Evolutionary conservation across 139 green algal species (phyloP).

Genomic region (Mesotaenium endlicherianum): DNA sequence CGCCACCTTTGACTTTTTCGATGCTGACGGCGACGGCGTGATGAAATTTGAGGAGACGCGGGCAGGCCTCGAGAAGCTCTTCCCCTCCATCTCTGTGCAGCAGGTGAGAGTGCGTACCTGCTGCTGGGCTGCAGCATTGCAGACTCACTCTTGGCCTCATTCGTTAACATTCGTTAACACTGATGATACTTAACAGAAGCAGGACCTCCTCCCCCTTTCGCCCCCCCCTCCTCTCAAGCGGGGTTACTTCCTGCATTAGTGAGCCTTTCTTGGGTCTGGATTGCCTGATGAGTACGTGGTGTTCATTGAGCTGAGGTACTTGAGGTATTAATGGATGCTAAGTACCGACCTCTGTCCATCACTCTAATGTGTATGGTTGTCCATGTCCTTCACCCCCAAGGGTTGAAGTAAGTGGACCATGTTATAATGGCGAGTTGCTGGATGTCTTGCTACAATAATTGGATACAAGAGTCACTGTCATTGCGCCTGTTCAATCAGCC

Average conservation of each 20-base stretch:
- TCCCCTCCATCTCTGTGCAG: neutral
- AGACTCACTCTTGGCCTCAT: too few species aligned
- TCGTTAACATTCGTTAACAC: too few species aligned
- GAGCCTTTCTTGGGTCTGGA: neutral
- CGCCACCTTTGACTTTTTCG: neutral
- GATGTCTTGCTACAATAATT: neutral
- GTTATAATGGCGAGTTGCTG: neutral
- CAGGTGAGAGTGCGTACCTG: conserved; percentile 1
- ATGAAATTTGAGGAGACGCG: neutral
- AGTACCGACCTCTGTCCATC: neutral
- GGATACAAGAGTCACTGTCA: neutral
- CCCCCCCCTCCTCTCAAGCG: neutral
- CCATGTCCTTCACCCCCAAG: neutral
- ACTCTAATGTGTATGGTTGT: neutral
- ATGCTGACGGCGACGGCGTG: conserved; percentile 9
- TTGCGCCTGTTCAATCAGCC: neutral
- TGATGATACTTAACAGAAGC: too few species aligned
- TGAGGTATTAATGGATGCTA: too few species aligned
- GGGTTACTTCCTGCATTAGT: neutral
- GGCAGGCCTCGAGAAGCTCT: neutral
- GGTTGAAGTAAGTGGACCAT: neutral
- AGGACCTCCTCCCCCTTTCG: too few species aligned
- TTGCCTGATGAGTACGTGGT: neutral
- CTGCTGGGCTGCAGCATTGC: neutral
- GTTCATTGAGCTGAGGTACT: too few species aligned